These are phyloP conservation scores for Backusella liffmaniae DNA, from an alignment of 192 early-diverging fungal species.

Conservation along the genomic window DNA sequence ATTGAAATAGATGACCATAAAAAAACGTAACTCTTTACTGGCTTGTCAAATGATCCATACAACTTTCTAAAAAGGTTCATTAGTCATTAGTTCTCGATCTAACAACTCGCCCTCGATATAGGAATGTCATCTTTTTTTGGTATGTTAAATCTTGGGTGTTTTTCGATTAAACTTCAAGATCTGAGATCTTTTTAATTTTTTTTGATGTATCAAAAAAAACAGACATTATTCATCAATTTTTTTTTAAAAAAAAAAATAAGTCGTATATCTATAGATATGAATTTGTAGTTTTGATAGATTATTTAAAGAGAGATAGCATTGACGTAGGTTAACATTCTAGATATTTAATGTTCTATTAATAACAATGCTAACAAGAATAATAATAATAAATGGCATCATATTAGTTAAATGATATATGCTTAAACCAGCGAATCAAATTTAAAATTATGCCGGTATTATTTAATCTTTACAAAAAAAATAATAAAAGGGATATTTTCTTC, in stretches of 20 bases:
- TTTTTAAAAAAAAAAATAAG: neutral
- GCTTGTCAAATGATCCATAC: neutral
- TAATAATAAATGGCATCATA: conserved; percentile 1
- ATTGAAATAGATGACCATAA: neutral
- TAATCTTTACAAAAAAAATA: neutral
- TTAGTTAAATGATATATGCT: neutral
- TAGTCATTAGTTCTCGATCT: neutral
- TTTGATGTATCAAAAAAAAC: neutral
- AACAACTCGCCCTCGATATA: neutral
- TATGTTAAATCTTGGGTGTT: neutral
- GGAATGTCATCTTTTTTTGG: neutral
- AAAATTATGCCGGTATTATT: neutral
- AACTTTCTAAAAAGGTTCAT: neutral
- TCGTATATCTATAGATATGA: neutral
- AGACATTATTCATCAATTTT: neutral
- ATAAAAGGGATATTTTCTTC: neutral
- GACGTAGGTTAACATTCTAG: neutral
- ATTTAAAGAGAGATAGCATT: neutral
- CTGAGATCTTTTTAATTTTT: neutral
- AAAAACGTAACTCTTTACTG: neutral
- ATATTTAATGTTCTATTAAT: neutral
- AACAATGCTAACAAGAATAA: neutral
- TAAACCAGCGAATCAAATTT: conserved; percentile 11
- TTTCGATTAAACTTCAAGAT: neutral
- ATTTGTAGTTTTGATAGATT: neutral